Evolutionary conservation across 768 basidiomycete species (phyloP).

Genomic region (Pluteus cervinus): DNA sequence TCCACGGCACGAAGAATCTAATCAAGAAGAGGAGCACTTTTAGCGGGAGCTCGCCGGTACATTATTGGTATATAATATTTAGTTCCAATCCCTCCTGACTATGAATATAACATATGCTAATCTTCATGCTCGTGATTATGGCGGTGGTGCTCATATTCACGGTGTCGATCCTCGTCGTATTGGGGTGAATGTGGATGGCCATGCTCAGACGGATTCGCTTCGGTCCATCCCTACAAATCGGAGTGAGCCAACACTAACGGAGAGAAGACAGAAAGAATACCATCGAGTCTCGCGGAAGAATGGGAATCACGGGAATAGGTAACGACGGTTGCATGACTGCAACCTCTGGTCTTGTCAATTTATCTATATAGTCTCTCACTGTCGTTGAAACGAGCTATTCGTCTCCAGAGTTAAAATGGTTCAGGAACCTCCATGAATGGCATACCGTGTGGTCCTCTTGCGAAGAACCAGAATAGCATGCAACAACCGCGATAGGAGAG

Average conservation of each 20-base stretch:
- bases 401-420: not conserved
- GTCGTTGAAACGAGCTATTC: conserved; percentile 56
- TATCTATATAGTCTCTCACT: conserved; percentile 65
- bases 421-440: conserved; percentile 3
- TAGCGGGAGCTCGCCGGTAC: too few species aligned
- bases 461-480: conserved; percentile 78
- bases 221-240: not conserved
- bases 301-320: conserved; percentile 21
- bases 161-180: too few species aligned
- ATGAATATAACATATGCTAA: not conserved
- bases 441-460: conserved; percentile 74
- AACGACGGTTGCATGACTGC: conserved; percentile 26
- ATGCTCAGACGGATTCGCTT: too few species aligned
- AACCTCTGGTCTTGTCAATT: conserved; percentile 39
- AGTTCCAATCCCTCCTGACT: not conserved
- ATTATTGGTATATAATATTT: conserved; percentile 1
- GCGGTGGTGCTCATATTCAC: too few species aligned
- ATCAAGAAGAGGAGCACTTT: conserved; percentile 2
- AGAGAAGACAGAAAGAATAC: too few species aligned
- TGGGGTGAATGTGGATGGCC: too few species aligned
- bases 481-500: conserved; percentile 74
- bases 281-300: too few species aligned
- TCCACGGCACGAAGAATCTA: conserved; percentile 16
- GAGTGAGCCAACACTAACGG: not conserved
- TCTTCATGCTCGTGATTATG: conserved; percentile 10